These are phyloP conservation scores for Populus hybrid DNA, from an alignment of 441 rosid species.

Conservation along the genomic window DNA sequence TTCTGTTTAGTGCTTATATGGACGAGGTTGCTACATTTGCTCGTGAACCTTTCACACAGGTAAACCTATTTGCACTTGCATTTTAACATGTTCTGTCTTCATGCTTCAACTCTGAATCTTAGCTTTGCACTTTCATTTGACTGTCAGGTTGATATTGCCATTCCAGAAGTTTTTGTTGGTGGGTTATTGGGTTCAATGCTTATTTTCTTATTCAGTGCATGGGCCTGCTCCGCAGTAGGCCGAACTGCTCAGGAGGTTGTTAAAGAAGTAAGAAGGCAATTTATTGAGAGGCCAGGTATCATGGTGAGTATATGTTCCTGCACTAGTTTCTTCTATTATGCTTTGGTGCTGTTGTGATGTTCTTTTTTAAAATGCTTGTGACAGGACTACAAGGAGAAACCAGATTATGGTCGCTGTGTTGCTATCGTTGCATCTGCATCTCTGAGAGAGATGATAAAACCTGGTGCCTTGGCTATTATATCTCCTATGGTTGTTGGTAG, in stretches of 20 bases:
- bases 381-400: constrained; percentile 96
- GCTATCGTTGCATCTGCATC: constrained; percentile 98
- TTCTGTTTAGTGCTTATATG: constrained; percentile 98
- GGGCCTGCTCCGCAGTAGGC: constrained; percentile 99
- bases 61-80: constrained; percentile 19
- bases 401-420: constrained; percentile 97
- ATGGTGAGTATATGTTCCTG: constrained; percentile 56
- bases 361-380: constrained; percentile 8
- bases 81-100: constrained; percentile 1
- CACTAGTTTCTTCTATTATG: background rate
- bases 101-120: background rate
- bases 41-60: constrained; percentile 75
- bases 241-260: constrained; percentile 99
- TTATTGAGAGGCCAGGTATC: constrained; percentile 98
- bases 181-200: constrained; percentile 98
- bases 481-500: constrained; percentile 86
- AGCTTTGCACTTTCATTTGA: constrained; percentile 8
- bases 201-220: constrained; percentile 90
- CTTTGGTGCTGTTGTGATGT: constrained; percentile 1
- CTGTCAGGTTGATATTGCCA: constrained; percentile 94
- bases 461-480: constrained; percentile 88
- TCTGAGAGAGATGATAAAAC: constrained; percentile 95
- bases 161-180: constrained; percentile 94
- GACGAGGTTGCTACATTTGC: constrained; percentile 96
- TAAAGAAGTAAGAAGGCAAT: constrained; percentile 97